Conservation (phyloP, 495 filamentous ascomycete species). For the Hypomontagnella submonticulosa region DNA sequence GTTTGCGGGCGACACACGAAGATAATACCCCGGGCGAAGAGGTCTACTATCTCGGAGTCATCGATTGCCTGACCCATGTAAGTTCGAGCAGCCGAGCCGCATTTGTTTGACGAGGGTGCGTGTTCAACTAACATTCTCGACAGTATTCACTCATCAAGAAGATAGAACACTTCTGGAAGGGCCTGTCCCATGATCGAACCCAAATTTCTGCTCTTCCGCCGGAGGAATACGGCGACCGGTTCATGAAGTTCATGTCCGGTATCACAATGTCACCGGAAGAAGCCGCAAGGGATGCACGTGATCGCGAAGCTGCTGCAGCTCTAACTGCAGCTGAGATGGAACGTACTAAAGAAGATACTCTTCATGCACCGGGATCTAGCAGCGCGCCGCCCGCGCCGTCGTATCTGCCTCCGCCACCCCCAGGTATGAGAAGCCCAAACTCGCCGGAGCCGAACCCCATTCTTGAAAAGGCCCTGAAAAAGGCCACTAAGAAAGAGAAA, state of each 20-base stretch:
- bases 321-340: slow-evolving; percentile 52
- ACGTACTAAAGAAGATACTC: slow-evolving; percentile 32
- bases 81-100: slow-evolving; percentile 47
- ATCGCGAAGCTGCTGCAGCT: slow-evolving; percentile 57
- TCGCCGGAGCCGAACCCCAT: slow-evolving; percentile 53
- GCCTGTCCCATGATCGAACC: slow-evolving; percentile 78
- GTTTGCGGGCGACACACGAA: slow-evolving; percentile 92
- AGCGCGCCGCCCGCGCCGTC: slow-evolving; percentile 54
- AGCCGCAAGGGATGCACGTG: slow-evolving; percentile 70
- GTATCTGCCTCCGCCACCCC: slow-evolving; percentile 57
- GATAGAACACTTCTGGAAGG: slow-evolving; percentile 93
- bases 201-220: slow-evolving; percentile 96
- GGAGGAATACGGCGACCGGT: slow-evolving; percentile 90
- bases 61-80: slow-evolving; percentile 96
- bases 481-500: slow-evolving; percentile 48
- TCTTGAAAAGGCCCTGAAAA: slow-evolving; percentile 49
- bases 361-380: slow-evolving; percentile 21
- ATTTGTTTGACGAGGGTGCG: not conserved
- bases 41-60: slow-evolving; percentile 97
- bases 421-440: slow-evolving; percentile 57
- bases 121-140: slow-evolving; percentile 46
- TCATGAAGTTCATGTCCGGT: slow-evolving; percentile 89
- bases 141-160: slow-evolving; percentile 91
- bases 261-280: slow-evolving; percentile 91
- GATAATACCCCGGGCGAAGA: slow-evolving; percentile 85